These are phyloP conservation scores for Oropetium thomaeum DNA, from an alignment of 176 grass and related monocot genomes.

Conservation along the genomic window DNA sequence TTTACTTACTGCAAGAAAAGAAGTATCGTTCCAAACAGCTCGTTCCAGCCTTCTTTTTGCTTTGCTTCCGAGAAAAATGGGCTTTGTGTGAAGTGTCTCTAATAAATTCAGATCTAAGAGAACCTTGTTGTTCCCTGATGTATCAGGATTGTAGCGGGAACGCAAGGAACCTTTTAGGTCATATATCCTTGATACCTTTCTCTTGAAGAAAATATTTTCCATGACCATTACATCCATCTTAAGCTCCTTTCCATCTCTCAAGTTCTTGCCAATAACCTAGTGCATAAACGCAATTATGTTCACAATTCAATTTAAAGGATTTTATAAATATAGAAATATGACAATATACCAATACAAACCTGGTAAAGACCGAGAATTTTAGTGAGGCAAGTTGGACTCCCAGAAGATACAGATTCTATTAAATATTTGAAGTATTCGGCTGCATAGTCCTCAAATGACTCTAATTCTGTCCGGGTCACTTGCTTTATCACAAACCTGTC, in stretches of 20 bases:
- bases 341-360: slow-evolving; percentile 46
- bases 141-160: slow-evolving; percentile 89
- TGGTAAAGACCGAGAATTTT: slow-evolving; percentile 98
- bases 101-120: slow-evolving; percentile 95
- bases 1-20: slow-evolving; percentile 82
- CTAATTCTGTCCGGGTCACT: slow-evolving; percentile 80
- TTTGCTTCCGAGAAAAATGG: slow-evolving; percentile 92
- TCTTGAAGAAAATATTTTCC: slow-evolving; percentile 94
- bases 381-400: slow-evolving; percentile 79
- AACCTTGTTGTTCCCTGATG: slow-evolving; percentile 83
- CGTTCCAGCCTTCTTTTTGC: slow-evolving; percentile 81
- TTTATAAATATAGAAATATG: slow-evolving; percentile 9
- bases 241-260: slow-evolving; percentile 80
- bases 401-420: slow-evolving; percentile 60
- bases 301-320: slow-evolving; percentile 4
- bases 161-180: slow-evolving; percentile 93
- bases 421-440: slow-evolving; percentile 81
- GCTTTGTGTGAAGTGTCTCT: slow-evolving; percentile 88
- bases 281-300: slow-evolving; percentile 12
- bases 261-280: slow-evolving; percentile 73
- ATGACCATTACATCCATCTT: slow-evolving; percentile 97
- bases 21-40: slow-evolving; percentile 93
- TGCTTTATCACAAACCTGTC: slow-evolving; percentile 98
- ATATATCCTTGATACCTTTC: slow-evolving; percentile 87
- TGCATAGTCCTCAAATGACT: slow-evolving; percentile 93